These are phyloP conservation scores for Leccinum disarticulatum DNA, from an alignment of 768 basidiomycete species.

Conservation along the genomic window DNA sequence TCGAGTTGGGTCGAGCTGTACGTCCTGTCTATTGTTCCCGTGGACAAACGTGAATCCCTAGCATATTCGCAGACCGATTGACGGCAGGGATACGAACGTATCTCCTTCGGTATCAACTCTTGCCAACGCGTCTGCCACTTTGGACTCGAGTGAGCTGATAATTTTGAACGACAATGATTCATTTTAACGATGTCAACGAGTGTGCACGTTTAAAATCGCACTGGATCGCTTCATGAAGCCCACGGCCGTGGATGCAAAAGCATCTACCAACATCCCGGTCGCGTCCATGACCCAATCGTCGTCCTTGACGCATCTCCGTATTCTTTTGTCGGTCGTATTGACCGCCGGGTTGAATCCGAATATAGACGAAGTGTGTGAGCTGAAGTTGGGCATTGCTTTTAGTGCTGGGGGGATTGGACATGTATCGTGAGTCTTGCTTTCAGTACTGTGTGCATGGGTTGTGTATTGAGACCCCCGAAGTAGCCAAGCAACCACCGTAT, in stretches of 20 bases:
- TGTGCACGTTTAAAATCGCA: slow-evolving; percentile 48
- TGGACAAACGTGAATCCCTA: not conserved
- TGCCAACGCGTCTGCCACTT: slow-evolving; percentile 14
- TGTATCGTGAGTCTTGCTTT: slow-evolving; percentile 41
- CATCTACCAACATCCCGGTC: slow-evolving; percentile 48
- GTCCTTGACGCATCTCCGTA: slow-evolving; percentile 55
- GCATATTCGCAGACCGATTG: slow-evolving; percentile 22
- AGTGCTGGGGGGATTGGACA: slow-evolving; percentile 46
- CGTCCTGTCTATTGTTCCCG: slow-evolving; percentile 8
- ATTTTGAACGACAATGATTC: slow-evolving; percentile 1
- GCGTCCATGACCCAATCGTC: slow-evolving; percentile 35
- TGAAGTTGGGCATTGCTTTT: slow-evolving; percentile 49
- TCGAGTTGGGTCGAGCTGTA: slow-evolving; percentile 79
- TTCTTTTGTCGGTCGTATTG: slow-evolving; percentile 61
- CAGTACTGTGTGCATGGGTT: not conserved
- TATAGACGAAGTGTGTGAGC: slow-evolving; percentile 67
- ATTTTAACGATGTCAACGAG: slow-evolving; percentile 34
- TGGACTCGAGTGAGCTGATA: slow-evolving; percentile 26
- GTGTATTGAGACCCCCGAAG: slow-evolving; percentile 8
- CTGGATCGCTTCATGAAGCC: slow-evolving; percentile 53
- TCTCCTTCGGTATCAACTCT: slow-evolving; percentile 28
- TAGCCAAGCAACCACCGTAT: slow-evolving; percentile 41
- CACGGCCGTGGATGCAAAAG: slow-evolving; percentile 49
- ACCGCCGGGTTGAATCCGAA: slow-evolving; percentile 69
- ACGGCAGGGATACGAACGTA: slow-evolving; percentile 26